Conservation (phyloP, 371 early-diverging fungal genomes). For the Rhizopus delemar region DNA sequence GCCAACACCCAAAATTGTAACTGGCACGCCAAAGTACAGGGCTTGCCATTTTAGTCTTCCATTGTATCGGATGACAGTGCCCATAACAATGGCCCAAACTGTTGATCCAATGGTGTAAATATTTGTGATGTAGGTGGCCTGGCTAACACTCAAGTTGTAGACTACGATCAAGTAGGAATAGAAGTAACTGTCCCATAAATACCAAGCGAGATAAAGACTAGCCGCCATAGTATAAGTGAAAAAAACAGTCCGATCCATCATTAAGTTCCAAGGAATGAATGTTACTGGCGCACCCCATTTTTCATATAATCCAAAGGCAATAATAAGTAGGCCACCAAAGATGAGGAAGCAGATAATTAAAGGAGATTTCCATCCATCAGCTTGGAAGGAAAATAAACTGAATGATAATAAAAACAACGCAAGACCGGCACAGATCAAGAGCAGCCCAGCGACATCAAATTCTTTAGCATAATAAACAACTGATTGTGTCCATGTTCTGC, state of each 20-base stretch:
- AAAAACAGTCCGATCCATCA: slow-evolving; percentile 23
- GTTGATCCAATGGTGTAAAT: slow-evolving; percentile 23
- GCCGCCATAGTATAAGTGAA: slow-evolving; percentile 19
- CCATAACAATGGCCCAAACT: slow-evolving; percentile 21
- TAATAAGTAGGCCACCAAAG: slow-evolving; percentile 13
- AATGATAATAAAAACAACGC: slow-evolving; percentile 21
- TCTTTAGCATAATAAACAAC: slow-evolving; percentile 11
- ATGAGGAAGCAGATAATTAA: slow-evolving; percentile 20
- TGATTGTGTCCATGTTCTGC: slow-evolving; percentile 10
- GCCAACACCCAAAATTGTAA: slow-evolving; percentile 22
- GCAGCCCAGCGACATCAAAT: slow-evolving; percentile 18
- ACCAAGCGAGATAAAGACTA: slow-evolving; percentile 20
- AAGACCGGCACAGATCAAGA: slow-evolving; percentile 20
- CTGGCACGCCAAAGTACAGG: slow-evolving; percentile 19
- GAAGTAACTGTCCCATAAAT: slow-evolving; percentile 21
- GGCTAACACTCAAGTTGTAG: slow-evolving; percentile 10
- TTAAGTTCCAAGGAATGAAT: slow-evolving; percentile 23
- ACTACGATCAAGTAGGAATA: slow-evolving; percentile 27
- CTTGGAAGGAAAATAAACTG: slow-evolving; percentile 14
- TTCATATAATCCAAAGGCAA: slow-evolving; percentile 19
- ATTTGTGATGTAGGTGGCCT: slow-evolving; percentile 21
- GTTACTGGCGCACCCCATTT: slow-evolving; percentile 13
- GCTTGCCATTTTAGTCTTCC: slow-evolving; percentile 25
- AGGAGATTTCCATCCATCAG: slow-evolving; percentile 18
- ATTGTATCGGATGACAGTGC: slow-evolving; percentile 16